Conservation (phyloP, 73 alveolate genomes). For the Paramecium primaurelia region DNA sequence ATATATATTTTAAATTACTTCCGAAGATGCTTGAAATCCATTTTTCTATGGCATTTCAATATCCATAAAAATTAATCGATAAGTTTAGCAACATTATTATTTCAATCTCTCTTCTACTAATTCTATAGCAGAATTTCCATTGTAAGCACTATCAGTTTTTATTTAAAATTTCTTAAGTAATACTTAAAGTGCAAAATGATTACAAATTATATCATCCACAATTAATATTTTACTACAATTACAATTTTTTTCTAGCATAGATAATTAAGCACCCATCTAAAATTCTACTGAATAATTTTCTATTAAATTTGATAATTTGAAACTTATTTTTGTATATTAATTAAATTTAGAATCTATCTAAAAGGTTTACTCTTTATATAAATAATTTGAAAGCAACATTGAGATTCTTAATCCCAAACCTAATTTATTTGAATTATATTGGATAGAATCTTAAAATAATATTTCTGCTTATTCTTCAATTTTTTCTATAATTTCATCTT, state of each 20-base stretch:
- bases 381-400: background rate
- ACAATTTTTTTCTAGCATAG: background rate
- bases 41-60: conserved; percentile 36
- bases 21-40: conserved; percentile 35
- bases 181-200: background rate
- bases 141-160: background rate
- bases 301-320: background rate
- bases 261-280: background rate
- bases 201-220: conserved; percentile 18
- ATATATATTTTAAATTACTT: background rate
- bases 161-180: background rate
- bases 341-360: background rate
- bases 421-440: background rate
- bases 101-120: background rate
- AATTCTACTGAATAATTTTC: background rate
- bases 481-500: background rate
- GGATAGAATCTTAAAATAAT: background rate
- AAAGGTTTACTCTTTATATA: background rate
- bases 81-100: background rate
- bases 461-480: background rate
- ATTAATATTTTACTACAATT: background rate
- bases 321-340: background rate
- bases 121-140: conserved; percentile 12
- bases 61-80: conserved; percentile 37
- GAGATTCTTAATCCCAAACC: conserved; percentile 33